Base-by-base conservation (phyloP, 2,329 filamentous ascomycete species). In the Exophiala dermatitidis region DNA sequence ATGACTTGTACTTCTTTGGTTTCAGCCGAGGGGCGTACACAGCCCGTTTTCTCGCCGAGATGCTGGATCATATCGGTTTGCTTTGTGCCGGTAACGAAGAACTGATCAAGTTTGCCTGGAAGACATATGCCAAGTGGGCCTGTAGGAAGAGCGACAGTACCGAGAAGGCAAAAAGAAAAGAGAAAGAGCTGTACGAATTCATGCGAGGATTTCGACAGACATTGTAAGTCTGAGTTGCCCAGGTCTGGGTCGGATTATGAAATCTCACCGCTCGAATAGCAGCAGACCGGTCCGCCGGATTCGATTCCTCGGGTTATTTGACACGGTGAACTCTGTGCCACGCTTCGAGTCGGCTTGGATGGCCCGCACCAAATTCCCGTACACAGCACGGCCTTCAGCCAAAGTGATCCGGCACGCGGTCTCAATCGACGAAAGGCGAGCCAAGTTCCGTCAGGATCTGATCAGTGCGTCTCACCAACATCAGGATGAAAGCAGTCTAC, bases 41-140 rank as follows among this genome's bases (percentile, higher is more conserved):
- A 41, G 85, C 85, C 0, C 80, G 85, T 2, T 88, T 88, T 63
- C 71, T 89, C 0, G 86, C 88, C 0, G 87, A 93, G 65, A 91
- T 91, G 88, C 76, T 93, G 4, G 87, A 93, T 63, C 84, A 87
- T 61, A 83, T 93, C 50, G 88, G 89, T 1, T 74, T 94, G 0
- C 74, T 94, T 9, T 85, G 84, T 8, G 84, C 86, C 48, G 88
- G 88, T 7, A 94, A 94, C 62, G 86, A 94, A 64, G 88, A 93
- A 61, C 85, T 93, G 82, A 82, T 88, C 48, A 76, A 79, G 3
- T 94, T 94, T 66, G 88, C 86, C 0, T 93, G 88, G 87, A 90
- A 86, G 66, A 84, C 85, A 0, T 90, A 89, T 63, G 79, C 83
- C 5, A 81, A 84, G 65, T 89, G 84, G 84, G 83, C 88, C 64